Evolutionary conservation across 179 eudicot genomes (phyloP).

Genomic region (Pouteria campechiana): DNA sequence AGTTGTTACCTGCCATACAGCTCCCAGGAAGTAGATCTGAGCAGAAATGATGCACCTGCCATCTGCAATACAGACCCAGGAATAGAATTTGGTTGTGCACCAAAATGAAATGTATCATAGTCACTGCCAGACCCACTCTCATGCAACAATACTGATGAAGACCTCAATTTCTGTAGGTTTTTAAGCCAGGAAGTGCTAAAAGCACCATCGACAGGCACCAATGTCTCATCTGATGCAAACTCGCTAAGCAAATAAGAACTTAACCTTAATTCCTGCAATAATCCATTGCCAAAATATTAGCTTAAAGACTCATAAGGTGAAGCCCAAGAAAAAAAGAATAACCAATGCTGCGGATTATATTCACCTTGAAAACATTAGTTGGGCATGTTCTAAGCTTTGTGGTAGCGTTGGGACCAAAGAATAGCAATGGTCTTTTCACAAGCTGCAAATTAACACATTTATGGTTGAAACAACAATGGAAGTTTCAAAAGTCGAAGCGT

Average conservation of each 20-base stretch:
- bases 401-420: constrained; percentile 93
- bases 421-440: constrained; percentile 85
- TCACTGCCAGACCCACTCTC: constrained; percentile 35
- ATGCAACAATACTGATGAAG: constrained; percentile 32
- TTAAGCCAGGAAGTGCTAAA: constrained; percentile 83
- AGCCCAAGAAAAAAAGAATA: not conserved
- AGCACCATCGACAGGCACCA: constrained; percentile 54
- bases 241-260: constrained; percentile 69
- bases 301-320: not conserved
- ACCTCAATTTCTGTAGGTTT: constrained; percentile 45
- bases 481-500: no score
- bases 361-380: constrained; percentile 72
- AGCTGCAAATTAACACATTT: constrained; percentile 47
- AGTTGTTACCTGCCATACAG: constrained; percentile 89
- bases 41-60: constrained; percentile 68
- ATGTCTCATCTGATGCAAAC: constrained; percentile 41
- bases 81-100: constrained; percentile 67
- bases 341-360: not conserved
- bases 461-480: not conserved
- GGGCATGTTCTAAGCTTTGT: constrained; percentile 69
- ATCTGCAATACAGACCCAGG: constrained; percentile 65
- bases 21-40: constrained; percentile 92
- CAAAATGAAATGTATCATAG: constrained; percentile 33
- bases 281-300: not conserved
- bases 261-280: constrained; percentile 59